Evolutionary conservation across 495 filamentous ascomycete genomes (phyloP).

Genomic region (Penicillium salamii): DNA sequence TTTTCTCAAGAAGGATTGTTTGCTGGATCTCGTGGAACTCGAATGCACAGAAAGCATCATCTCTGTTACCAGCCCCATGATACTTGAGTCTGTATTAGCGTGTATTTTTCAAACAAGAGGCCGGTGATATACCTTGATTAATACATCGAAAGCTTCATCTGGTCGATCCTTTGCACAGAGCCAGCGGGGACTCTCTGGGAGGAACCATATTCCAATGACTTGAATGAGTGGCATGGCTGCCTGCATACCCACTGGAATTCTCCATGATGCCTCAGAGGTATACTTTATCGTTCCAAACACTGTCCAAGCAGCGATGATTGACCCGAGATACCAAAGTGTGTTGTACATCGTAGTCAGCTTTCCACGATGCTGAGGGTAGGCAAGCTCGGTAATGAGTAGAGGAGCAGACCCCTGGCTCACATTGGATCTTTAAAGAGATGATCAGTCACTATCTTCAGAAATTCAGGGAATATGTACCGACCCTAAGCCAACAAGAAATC

Average conservation of each 20-base stretch:
- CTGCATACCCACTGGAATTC: constrained; percentile 26
- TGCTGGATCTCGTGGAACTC: constrained; percentile 24
- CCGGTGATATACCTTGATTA: constrained; percentile 13
- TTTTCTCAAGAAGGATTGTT: constrained; percentile 21
- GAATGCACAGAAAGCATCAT: constrained; percentile 8
- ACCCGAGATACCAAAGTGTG: constrained; percentile 60
- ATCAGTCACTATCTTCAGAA: no score
- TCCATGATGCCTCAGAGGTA: constrained; percentile 23
- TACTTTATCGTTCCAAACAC: constrained; percentile 24
- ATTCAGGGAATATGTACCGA: background rate
- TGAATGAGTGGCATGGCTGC: constrained; percentile 20
- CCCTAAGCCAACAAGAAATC: constrained; percentile 19
- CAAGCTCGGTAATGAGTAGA: constrained; percentile 59
- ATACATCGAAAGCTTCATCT: constrained; percentile 15
- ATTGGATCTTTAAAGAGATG: constrained; percentile 1
- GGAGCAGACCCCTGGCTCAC: constrained; percentile 39
- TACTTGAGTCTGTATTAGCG: constrained; percentile 13
- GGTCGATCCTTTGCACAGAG: constrained; percentile 34
- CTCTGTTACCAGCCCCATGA: constrained; percentile 29
- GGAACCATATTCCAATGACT: constrained; percentile 19
- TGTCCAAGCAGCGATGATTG: constrained; percentile 36
- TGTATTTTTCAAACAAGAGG: no score
- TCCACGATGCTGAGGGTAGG: constrained; percentile 60
- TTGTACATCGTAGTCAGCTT: constrained; percentile 62
- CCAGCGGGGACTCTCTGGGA: constrained; percentile 51